These are phyloP conservation scores for Draba incana DNA, from an alignment of 345 rosid species.

Conservation along the genomic window DNA sequence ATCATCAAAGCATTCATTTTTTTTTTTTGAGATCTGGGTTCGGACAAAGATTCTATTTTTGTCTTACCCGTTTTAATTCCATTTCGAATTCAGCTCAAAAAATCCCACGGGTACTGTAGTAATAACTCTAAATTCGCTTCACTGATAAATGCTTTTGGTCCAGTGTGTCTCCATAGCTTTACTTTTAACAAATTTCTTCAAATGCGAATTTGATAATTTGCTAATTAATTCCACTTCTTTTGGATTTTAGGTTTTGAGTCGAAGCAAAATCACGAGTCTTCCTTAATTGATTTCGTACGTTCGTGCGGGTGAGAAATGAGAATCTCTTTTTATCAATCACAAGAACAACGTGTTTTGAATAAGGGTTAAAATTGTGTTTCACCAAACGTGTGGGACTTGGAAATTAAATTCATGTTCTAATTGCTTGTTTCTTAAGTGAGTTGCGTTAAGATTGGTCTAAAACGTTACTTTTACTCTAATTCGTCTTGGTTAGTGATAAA, in stretches of 20 bases:
- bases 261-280: slow-evolving; percentile 12
- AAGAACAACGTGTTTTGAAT: no score
- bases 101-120: slow-evolving; percentile 38
- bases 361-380: no score
- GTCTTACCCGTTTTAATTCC: slow-evolving; percentile 5
- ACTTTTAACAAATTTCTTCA: not conserved
- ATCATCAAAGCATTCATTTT: slow-evolving; percentile 35
- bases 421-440: slow-evolving; percentile 30
- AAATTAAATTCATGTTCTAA: slow-evolving; percentile 17
- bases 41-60: slow-evolving; percentile 39
- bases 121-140: slow-evolving; percentile 22
- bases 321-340: slow-evolving; percentile 26
- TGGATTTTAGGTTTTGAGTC: slow-evolving; percentile 6
- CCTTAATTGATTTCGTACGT: not conserved
- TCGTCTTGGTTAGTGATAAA: not conserved
- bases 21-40: slow-evolving; percentile 40
- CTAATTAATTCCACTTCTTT: slow-evolving; percentile 2
- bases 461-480: not conserved
- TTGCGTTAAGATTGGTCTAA: slow-evolving; percentile 21
- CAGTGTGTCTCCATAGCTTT: slow-evolving; percentile 8
- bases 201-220: slow-evolving; percentile 11
- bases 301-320: slow-evolving; percentile 28
- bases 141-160: slow-evolving; percentile 32
- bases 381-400: slow-evolving; percentile 34
- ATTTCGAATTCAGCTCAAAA: slow-evolving; percentile 17